Evolutionary conservation across 2,329 filamentous ascomycete genomes (phyloP).

Genomic region (Triangularia verruculosa): DNA sequence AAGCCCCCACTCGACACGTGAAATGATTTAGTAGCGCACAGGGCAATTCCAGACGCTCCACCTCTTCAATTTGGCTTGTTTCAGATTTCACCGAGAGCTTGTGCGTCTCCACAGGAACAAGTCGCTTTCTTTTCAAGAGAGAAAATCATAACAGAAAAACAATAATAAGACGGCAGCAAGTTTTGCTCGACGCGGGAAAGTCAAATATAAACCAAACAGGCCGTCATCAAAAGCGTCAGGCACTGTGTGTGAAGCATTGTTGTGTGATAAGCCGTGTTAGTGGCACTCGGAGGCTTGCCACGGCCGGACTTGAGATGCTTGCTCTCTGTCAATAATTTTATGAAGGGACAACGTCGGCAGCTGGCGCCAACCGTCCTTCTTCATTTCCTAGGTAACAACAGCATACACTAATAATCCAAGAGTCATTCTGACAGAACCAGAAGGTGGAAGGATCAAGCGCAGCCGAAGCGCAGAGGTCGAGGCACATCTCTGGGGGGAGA

Average conservation of each 20-base stretch:
- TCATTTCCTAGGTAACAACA: too few relatives aligned
- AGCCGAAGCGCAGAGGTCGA: constrained; percentile 3
- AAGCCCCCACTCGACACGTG: constrained; percentile 3
- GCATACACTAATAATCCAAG: background rate
- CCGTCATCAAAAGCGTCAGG: background rate
- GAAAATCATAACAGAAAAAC: background rate
- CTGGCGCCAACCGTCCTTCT: constrained; percentile 3
- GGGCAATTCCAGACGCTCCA: background rate
- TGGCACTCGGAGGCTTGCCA: background rate
- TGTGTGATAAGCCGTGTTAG: too few relatives aligned
- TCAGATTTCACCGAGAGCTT: constrained; percentile 8
- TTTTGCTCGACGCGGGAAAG: background rate
- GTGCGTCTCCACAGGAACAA: constrained; percentile 6
- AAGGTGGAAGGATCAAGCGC: constrained; percentile 6
- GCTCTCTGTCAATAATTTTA: constrained; percentile 3
- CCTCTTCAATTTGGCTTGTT: constrained; percentile 8
- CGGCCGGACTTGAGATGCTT: background rate
- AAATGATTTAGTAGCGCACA: constrained; percentile 10
- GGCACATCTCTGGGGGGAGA: constrained; percentile 9
- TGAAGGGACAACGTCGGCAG: background rate
- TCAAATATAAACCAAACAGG: constrained; percentile 16
- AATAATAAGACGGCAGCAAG: constrained; percentile 15
- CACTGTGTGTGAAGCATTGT: background rate
- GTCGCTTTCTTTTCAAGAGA: background rate
- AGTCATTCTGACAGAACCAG: background rate